Conservation (phyloP, 2,329 filamentous ascomycete genomes). For the Colletotrichum orchidophilum region DNA sequence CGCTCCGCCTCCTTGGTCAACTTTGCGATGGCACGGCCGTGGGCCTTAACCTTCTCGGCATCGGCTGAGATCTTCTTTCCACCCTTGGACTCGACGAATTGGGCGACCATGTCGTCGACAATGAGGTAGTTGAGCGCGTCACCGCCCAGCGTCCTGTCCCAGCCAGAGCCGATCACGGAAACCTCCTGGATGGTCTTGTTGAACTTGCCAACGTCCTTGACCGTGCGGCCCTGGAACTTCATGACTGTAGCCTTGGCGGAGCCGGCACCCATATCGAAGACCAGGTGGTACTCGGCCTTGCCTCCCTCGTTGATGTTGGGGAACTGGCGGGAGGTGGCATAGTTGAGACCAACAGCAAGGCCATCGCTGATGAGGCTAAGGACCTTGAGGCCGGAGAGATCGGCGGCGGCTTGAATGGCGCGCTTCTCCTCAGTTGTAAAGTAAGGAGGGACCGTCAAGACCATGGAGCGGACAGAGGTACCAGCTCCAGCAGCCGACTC, state of each 20-base stretch:
- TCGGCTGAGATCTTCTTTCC: slow-evolving; percentile 73
- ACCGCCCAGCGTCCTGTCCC: slow-evolving; percentile 90
- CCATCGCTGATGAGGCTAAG: slow-evolving; percentile 89
- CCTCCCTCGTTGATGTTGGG: slow-evolving; percentile 83
- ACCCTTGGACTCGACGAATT: slow-evolving; percentile 77
- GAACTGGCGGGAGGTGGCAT: slow-evolving; percentile 91
- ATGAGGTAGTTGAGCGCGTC: slow-evolving; percentile 90
- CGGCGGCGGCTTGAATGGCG: slow-evolving; percentile 83
- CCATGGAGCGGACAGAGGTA: slow-evolving; percentile 78
- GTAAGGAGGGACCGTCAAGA: slow-evolving; percentile 90
- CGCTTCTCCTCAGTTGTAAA: slow-evolving; percentile 92
- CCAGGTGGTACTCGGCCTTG: slow-evolving; percentile 89
- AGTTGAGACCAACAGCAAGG: slow-evolving; percentile 92
- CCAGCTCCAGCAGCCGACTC: slow-evolving; percentile 83
- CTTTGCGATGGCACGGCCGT: slow-evolving; percentile 88
- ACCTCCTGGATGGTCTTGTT: slow-evolving; percentile 98
- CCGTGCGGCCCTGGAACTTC: slow-evolving; percentile 85
- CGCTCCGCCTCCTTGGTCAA: slow-evolving; percentile 93
- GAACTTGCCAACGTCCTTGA: slow-evolving; percentile 91
- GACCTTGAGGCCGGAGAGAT: slow-evolving; percentile 87
- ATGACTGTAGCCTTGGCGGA: slow-evolving; percentile 91
- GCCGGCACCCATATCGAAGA: slow-evolving; percentile 98
- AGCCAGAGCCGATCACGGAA: slow-evolving; percentile 85
- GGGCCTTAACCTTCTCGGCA: slow-evolving; percentile 70
- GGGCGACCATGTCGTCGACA: slow-evolving; percentile 84